Base-by-base conservation (phyloP, 2,329 filamentous ascomycete species). In the Raffaelea albimanens region DNA sequence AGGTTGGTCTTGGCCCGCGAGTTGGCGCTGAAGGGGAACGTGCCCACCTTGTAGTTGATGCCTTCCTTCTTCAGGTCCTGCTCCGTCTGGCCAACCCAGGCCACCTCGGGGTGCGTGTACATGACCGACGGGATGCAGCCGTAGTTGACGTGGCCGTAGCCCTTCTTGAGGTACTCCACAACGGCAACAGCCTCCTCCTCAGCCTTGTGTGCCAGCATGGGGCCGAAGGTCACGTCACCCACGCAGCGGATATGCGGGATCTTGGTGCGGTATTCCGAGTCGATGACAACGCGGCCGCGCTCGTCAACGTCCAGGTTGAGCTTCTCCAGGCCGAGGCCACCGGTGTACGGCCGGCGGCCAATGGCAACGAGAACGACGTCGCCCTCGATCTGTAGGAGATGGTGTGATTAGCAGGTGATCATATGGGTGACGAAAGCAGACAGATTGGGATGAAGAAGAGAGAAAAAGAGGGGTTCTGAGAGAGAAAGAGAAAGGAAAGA, bases 201-300 rank as follows among this genome's bases (percentile, higher is more conserved):
- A 45, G 93, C 93, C 80, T 98, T 98, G 80, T 98, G 93, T 47
- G 93, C 93, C 61, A 98, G 83, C 93, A 98, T 98, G 62, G 90
- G 90, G 10, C 93, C 93, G 66, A 98, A 98, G 42, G 93, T 98
- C 63, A 82, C 87, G 67, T 97, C 93, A 63, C 93, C 93, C 57
- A 97, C 85, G 60, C 91, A 93, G 60, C 93, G 90, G 67, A 98
- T 96, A 73, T 98, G 93, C 43, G 90, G 87, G 57, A 93, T 74
- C 75, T 96, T 97, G 63, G 93, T 98, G 70, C 93, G 89, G 79
- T 95, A 98, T 71, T 98, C 91, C 59, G 90, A 89, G 75, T 98
- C 93, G 64, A 98, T 96, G 60, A 98, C 86, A 54, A 98, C 77
- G 60, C 93, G 88, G 62, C 93, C 93, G 58, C 87, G 85, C 63